Percentiles rank a stretch among this genome's conserved stretches.
Evolutionary conservation across 2,329 filamentous ascomycete species (phyloP).

Genomic region (Phialocephala sp.): DNA sequence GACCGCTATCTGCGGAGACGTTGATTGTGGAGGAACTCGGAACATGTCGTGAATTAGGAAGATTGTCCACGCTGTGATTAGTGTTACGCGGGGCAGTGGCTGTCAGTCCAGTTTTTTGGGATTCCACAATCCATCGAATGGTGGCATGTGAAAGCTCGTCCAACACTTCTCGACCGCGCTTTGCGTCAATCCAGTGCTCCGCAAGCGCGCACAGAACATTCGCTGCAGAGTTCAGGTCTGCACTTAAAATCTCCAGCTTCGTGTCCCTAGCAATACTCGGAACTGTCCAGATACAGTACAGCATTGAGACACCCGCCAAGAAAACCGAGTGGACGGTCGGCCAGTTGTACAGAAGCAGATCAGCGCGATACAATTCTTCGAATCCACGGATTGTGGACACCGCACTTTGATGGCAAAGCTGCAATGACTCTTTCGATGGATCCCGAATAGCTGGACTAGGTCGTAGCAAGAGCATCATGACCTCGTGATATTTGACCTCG

Average conservation of each 20-base stretch:
- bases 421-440: slow-evolving; percentile 49
- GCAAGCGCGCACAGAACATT: slow-evolving; percentile 17
- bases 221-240: slow-evolving; percentile 17
- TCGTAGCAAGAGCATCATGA: slow-evolving; percentile 55
- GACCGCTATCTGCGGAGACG: background rate
- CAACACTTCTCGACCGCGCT: slow-evolving; percentile 18
- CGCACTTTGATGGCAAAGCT: slow-evolving; percentile 51
- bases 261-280: slow-evolving; percentile 35
- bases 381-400: slow-evolving; percentile 49
- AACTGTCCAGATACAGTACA: slow-evolving; percentile 56
- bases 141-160: slow-evolving; percentile 21
- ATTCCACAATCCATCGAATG: slow-evolving; percentile 19
- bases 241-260: slow-evolving; percentile 17
- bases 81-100: background rate
- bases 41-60: background rate
- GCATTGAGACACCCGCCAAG: slow-evolving; percentile 54
- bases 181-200: slow-evolving; percentile 23
- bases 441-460: slow-evolving; percentile 58
- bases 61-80: background rate
- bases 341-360: slow-evolving; percentile 54
- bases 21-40: background rate
- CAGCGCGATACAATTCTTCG: slow-evolving; percentile 50
- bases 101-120: background rate
- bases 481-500: slow-evolving; percentile 53
- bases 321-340: slow-evolving; percentile 55